These are phyloP conservation scores for Dothideomycetes sp. DNA, from an alignment of 2,329 filamentous ascomycete genomes.

Conservation along the genomic window DNA sequence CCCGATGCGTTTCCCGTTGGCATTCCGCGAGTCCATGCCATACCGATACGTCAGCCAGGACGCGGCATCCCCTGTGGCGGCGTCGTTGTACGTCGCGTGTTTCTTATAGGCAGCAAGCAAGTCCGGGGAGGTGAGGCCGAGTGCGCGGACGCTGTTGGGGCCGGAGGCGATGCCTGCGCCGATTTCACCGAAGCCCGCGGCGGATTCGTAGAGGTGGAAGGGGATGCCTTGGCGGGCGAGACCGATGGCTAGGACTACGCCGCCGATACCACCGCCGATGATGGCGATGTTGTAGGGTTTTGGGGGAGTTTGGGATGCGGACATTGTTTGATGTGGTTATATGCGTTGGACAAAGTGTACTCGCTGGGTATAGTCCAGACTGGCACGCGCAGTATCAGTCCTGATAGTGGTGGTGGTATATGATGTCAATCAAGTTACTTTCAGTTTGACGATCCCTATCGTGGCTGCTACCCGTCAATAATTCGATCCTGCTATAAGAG, in stretches of 20 bases:
- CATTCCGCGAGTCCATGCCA: slow-evolving; percentile 20
- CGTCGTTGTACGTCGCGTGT: slow-evolving; percentile 23
- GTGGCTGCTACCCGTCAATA: too few species aligned
- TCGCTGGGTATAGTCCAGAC: not conserved
- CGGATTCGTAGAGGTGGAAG: slow-evolving; percentile 27
- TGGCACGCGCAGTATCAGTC: too few species aligned
- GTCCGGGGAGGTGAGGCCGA: slow-evolving; percentile 40
- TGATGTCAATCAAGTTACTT: too few species aligned
- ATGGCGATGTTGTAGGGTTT: slow-evolving; percentile 40
- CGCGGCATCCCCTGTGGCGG: slow-evolving; percentile 16
- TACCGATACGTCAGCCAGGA: slow-evolving; percentile 29
- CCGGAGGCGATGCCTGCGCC: slow-evolving; percentile 46
- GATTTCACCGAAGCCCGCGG: slow-evolving; percentile 41
- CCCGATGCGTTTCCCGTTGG: slow-evolving; percentile 1
- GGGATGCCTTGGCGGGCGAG: slow-evolving; percentile 32
- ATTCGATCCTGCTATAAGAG: too few species aligned
- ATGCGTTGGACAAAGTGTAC: not conserved
- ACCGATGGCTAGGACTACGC: slow-evolving; percentile 41
- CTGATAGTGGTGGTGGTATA: too few species aligned
- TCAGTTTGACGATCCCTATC: too few species aligned
- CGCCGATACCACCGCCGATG: slow-evolving; percentile 48
- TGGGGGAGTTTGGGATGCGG: not conserved
- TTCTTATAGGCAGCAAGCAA: slow-evolving; percentile 20
- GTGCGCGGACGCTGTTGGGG: slow-evolving; percentile 42
- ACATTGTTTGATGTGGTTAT: not conserved